A percentile compares a stretch with the other conserved stretches of the same genome.
phyloP scores from a whole-genome alignment of 306 rosid genomes.

The Prunus salicina region DNA sequence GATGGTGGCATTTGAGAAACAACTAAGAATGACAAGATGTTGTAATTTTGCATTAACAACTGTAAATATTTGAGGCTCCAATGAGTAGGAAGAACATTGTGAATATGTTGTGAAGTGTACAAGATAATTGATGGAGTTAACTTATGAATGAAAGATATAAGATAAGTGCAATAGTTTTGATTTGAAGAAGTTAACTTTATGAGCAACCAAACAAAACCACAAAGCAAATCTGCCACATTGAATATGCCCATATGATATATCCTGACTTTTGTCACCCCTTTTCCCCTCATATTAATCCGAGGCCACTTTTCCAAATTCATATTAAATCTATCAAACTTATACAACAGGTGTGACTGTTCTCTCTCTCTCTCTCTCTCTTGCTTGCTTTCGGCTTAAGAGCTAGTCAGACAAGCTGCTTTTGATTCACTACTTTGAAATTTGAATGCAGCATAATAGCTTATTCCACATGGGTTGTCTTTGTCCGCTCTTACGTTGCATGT shows the following conservation, averaged over 20 bases:
- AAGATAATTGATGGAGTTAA: no score
- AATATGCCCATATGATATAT: neutral
- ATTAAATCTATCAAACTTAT: neutral
- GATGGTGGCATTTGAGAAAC: constrained; percentile 1
- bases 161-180: neutral
- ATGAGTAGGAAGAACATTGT: neutral
- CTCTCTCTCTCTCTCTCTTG: neutral
- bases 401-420: constrained; percentile 50
- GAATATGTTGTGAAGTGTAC: neutral
- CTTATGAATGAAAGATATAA: neutral
- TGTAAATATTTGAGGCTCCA: neutral
- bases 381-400: constrained; percentile 52
- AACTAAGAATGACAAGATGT: neutral
- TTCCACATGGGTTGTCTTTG: constrained; percentile 60
- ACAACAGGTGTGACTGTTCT: neutral
- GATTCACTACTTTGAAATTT: constrained; percentile 33
- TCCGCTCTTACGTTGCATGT: constrained; percentile 37
- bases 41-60: neutral
- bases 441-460: constrained; percentile 18
- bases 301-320: constrained; percentile 1
- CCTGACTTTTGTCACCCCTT: neutral
- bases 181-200: neutral
- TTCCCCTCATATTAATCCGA: constrained; percentile 12
- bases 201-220: neutral
- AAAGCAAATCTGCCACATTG: neutral